Conservation (phyloP, 2,329 filamentous ascomycete genomes). For the Lomentospora prolificans region DNA sequence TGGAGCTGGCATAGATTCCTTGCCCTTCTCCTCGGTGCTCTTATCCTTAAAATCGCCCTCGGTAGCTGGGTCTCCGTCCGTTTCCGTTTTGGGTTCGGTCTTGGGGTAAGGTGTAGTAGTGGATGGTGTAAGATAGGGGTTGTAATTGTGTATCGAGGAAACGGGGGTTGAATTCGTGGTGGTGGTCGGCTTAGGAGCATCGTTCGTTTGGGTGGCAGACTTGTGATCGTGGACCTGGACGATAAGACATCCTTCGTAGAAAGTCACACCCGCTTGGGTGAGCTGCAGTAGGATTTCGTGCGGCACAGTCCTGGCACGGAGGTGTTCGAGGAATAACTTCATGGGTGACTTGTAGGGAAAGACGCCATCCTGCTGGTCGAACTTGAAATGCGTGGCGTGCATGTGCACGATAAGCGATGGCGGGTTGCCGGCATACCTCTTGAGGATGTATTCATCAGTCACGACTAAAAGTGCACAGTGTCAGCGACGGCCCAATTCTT, state of each 20-base stretch:
- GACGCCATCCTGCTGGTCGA: slow-evolving; percentile 88
- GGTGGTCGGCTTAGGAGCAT: slow-evolving; percentile 37
- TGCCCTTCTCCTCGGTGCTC: slow-evolving; percentile 33
- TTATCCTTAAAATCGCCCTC: slow-evolving; percentile 27
- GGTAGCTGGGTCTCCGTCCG: slow-evolving; percentile 11
- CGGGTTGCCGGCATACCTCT: slow-evolving; percentile 62
- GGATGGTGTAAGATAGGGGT: slow-evolving; percentile 81
- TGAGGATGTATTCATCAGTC: slow-evolving; percentile 69
- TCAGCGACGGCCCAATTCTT: background rate
- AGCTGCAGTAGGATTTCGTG: slow-evolving; percentile 83
- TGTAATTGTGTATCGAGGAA: slow-evolving; percentile 89
- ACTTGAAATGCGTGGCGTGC: slow-evolving; percentile 76
- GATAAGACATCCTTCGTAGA: slow-evolving; percentile 93
- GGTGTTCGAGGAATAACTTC: slow-evolving; percentile 68
- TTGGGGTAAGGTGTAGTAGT: slow-evolving; percentile 69
- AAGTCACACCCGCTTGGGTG: slow-evolving; percentile 58
- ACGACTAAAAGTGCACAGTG: slow-evolving; percentile 42
- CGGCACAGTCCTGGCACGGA: slow-evolving; percentile 67
- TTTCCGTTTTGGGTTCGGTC: slow-evolving; percentile 32
- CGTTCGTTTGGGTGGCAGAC: slow-evolving; percentile 51
- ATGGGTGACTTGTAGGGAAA: slow-evolving; percentile 91
- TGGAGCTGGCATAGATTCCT: slow-evolving; percentile 48
- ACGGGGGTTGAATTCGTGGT: slow-evolving; percentile 53
- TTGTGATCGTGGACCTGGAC: slow-evolving; percentile 90
- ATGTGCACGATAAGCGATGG: slow-evolving; percentile 84